Evolutionary conservation across 2,329 filamentous ascomycete species (phyloP).

Genomic region (Fusarium longipes): DNA sequence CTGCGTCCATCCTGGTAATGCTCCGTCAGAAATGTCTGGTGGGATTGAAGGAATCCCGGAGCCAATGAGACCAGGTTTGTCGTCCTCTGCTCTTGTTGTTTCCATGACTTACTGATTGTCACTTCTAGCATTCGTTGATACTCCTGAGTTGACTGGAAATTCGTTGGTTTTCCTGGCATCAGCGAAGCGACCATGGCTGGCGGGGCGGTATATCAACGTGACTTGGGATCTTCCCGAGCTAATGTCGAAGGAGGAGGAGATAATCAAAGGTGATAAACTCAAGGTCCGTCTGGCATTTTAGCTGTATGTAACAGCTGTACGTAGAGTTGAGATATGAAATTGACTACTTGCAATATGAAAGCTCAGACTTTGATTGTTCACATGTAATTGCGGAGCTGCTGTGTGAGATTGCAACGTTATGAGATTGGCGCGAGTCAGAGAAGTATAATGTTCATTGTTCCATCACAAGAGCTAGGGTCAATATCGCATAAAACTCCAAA

Average conservation of each 20-base stretch:
- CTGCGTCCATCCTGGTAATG: constrained; percentile 26
- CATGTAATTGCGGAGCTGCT: no score
- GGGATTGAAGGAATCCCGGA: constrained; percentile 9
- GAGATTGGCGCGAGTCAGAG: no score
- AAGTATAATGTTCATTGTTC: no score
- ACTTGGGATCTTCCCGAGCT: constrained; percentile 36
- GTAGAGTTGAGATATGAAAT: rapidly evolving
- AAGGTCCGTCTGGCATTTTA: constrained; percentile 11
- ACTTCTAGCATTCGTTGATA: constrained; percentile 24
- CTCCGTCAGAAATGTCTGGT: constrained; percentile 20
- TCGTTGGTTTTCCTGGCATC: constrained; percentile 27
- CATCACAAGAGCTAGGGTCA: no score
- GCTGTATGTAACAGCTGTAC: rapidly evolving
- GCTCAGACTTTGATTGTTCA: background rate
- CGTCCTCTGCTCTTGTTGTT: rapidly evolving
- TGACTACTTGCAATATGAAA: no score
- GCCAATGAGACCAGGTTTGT: constrained; percentile 4
- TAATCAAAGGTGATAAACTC: constrained; percentile 8
- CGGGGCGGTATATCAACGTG: constrained; percentile 30
- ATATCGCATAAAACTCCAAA: no score
- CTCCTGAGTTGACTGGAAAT: constrained; percentile 21
- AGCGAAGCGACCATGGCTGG: constrained; percentile 11
- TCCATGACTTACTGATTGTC: background rate
- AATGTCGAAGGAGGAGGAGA: constrained; percentile 16
- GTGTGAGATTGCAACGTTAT: no score